A percentile compares a stretch with the other conserved stretches of the same genome.
Evolutionary conservation across 2,329 filamentous ascomycete genomes (phyloP).

Genomic region (Trichoderma polysporum): DNA sequence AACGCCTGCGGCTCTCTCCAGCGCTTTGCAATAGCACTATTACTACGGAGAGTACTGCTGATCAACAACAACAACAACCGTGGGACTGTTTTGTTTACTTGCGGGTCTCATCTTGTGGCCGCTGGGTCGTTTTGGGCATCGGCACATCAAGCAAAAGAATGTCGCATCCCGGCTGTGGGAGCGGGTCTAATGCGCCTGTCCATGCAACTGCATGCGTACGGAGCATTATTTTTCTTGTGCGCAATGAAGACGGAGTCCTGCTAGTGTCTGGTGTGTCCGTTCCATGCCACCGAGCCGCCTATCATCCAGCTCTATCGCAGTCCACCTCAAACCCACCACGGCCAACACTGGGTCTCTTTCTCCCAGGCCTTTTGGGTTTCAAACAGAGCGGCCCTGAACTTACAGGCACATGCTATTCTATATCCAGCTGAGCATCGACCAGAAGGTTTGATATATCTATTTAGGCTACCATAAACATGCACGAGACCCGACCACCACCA

Average conservation of each 20-base stretch:
- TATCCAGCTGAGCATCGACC: background rate
- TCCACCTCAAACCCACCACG: constrained; percentile 12
- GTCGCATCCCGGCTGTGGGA: constrained; percentile 17
- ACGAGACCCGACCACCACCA: too few species aligned
- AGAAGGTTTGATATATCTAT: background rate
- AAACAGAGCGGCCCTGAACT: background rate
- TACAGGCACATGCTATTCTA: background rate
- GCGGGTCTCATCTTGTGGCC: constrained; percentile 8
- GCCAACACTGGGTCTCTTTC: constrained; percentile 1
- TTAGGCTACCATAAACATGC: background rate
- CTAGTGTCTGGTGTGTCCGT: background rate
- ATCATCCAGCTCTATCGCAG: constrained; percentile 3
- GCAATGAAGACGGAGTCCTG: background rate
- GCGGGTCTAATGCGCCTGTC: constrained; percentile 12
- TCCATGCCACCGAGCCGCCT: background rate
- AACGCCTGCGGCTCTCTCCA: background rate
- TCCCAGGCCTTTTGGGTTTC: background rate
- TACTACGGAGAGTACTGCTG: too few species aligned
- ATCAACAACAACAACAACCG: background rate
- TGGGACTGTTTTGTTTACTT: constrained; percentile 1
- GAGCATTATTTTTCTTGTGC: background rate
- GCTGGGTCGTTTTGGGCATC: constrained; percentile 7
- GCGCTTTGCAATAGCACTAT: background rate
- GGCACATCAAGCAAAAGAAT: constrained; percentile 14
- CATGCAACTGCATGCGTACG: background rate